phyloP scores from a whole-genome alignment of 1,139 yeast species.

The Geotrichum macrosporum region DNA sequence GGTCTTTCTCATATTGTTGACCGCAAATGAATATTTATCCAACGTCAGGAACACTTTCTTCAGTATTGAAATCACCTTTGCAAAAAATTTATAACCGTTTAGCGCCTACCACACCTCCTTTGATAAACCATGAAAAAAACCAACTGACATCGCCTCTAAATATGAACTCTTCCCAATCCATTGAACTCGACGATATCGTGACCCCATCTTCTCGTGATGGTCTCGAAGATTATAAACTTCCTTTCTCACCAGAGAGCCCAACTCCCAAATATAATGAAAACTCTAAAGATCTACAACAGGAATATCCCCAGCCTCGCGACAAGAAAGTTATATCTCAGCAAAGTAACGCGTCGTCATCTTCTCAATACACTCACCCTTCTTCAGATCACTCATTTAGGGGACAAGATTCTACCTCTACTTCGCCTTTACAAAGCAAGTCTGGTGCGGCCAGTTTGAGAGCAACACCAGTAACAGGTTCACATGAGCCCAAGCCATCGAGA shows the following conservation, averaged over 20 bases:
- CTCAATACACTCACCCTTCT: constrained; percentile 2
- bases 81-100: too few species aligned
- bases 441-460: too few species aligned
- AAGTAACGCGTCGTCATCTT: neutral
- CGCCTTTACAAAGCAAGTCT: constrained; percentile 6
- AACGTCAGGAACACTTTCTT: too few species aligned
- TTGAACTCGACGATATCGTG: neutral
- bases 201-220: neutral
- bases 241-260: neutral
- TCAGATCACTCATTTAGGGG: neutral
- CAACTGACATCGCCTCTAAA: too few species aligned
- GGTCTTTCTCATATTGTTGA: too few species aligned
- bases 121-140: too few species aligned
- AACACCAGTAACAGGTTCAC: too few species aligned
- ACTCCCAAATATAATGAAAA: neutral
- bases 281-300: neutral
- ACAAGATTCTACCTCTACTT: constrained; percentile 3
- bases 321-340: constrained; percentile 9
- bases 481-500: neutral
- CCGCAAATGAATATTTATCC: too few species aligned
- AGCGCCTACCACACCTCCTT: too few species aligned
- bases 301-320: neutral
- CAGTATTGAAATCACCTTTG: too few species aligned
- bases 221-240: neutral
- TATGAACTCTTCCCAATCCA: neutral